Evolutionary conservation across 495 filamentous ascomycete species (phyloP).

Genomic region (Hypoxylon lienhwacheense): DNA sequence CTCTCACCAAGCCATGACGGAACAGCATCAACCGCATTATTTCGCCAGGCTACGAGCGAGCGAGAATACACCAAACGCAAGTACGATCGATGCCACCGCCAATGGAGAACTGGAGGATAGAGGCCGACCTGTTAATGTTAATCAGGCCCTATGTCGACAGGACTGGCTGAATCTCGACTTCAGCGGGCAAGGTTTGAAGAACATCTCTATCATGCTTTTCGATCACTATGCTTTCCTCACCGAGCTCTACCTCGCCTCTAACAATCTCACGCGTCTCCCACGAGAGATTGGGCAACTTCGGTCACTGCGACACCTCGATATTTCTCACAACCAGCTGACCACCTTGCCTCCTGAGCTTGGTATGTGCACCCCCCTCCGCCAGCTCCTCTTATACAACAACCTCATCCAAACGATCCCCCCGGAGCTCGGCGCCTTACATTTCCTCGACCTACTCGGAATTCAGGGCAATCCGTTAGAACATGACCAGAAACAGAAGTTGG

Average conservation of each 20-base stretch:
- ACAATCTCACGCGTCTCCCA: conserved; percentile 78
- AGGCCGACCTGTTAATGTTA: conserved; percentile 60
- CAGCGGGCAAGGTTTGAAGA: conserved; percentile 87
- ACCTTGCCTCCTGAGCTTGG: conserved; percentile 90
- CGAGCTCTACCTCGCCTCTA: conserved; percentile 87
- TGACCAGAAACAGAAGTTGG: conserved; percentile 70
- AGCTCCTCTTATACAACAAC: conserved; percentile 86
- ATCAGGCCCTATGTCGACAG: conserved; percentile 64
- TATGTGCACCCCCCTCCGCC: conserved; percentile 86
- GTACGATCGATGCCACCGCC: conserved; percentile 45
- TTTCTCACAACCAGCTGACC: conserved; percentile 81
- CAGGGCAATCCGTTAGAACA: conserved; percentile 85
- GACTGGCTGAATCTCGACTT: conserved; percentile 91
- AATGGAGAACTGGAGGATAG: conserved; percentile 66
- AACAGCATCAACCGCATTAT: conserved; percentile 56
- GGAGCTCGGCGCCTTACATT: conserved; percentile 84
- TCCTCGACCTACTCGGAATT: conserved; percentile 84
- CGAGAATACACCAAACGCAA: conserved; percentile 49
- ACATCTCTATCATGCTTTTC: conserved; percentile 77
- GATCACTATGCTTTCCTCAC: conserved; percentile 77
- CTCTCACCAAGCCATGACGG: conserved; percentile 68
- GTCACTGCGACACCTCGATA: conserved; percentile 75
- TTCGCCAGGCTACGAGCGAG: conserved; percentile 56
- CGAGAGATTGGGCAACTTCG: conserved; percentile 77
- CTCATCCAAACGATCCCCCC: conserved; percentile 75